Evolutionary conservation across 2,329 filamentous ascomycete species (phyloP), one percentile per base, ranked within the genome.

Genomic region (Colletotrichum australisinense): DNA sequence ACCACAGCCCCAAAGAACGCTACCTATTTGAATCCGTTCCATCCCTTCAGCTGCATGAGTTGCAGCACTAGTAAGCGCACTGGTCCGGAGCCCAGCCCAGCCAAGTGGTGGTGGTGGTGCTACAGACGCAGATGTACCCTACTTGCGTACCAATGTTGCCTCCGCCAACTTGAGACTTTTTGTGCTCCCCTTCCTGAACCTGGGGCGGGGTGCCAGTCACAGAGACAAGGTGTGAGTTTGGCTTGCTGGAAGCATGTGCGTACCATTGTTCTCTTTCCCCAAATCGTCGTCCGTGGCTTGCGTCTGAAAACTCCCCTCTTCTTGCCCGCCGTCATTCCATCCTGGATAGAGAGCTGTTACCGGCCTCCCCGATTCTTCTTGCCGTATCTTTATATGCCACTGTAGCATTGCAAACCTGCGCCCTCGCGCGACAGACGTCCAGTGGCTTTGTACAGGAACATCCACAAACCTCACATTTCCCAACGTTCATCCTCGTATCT

Each of bases 1-100:
- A 52, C 49, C 53, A 5, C 46, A 3, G n/a, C 59, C 22, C 55
- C 38, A 42, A 32, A 56, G 35, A 59, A 46, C 67, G 67, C 63
- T 56, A 57, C 70, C 14, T 70, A 46, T 55, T 49, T n/a, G 42
- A 49, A 49, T 22, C 42, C 42, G 42, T 49, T 49, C 42, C 42
- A 49, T 49, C 42, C 42, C 42, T 49, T 49, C 42, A 49, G 42
- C 42, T 49, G 42, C 42, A 49, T n/a, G 65, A 56, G 32, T 62
- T 70, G 70, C 67, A 73, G 55, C 67, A 60, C 67, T 65, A 73
- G 63, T 28, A 62, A 65, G 52, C 65, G 72, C 63, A 63, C 55
- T 67, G 67, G 72, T 71, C 53, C 30, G 52, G 28, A 46, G 60
- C 49, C 60, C 42, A 38, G 28, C 11, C 26, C 53, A 35, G 42